These are phyloP conservation scores for Saturnispora diversa DNA, from an alignment of 805 yeast species.

Conservation along the genomic window DNA sequence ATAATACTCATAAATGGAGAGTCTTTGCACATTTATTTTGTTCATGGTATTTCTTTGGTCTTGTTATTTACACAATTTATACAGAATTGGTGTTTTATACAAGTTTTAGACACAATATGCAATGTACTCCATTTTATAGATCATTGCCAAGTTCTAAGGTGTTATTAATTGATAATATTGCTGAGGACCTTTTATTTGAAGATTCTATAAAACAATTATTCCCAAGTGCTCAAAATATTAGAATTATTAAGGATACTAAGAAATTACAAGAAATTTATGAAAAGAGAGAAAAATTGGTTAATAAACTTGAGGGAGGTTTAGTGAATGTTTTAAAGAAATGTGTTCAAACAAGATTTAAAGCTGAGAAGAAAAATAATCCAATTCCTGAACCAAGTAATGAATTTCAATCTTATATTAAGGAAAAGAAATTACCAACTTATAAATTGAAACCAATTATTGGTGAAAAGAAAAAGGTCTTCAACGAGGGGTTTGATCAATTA, in stretches of 20 bases:
- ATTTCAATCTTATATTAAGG: conserved; percentile 52
- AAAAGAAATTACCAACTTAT: conserved; percentile 79
- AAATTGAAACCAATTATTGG: conserved; percentile 65
- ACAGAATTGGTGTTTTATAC: conserved; percentile 66
- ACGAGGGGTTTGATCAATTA: conserved; percentile 58
- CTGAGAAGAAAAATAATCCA: conserved; percentile 48
- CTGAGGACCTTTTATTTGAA: conserved; percentile 35
- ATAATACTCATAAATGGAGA: conserved; percentile 55
- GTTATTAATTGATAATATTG: conserved; percentile 61
- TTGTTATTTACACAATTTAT: conserved; percentile 58
- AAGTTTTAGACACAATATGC: conserved; percentile 64
- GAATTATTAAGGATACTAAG: conserved; percentile 57
- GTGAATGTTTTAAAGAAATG: conserved; percentile 54
- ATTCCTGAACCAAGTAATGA: conserved; percentile 51
- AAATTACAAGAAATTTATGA: conserved; percentile 48
- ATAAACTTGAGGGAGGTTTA: conserved; percentile 58
- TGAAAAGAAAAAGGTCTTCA: conserved; percentile 76
- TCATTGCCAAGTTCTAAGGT: conserved; percentile 65
- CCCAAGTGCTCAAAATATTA: conserved; percentile 51
- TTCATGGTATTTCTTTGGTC: conserved; percentile 67
- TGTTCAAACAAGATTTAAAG: conserved; percentile 46
- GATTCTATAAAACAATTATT: conserved; percentile 52
- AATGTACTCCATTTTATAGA: conserved; percentile 66
- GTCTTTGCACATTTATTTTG: conserved; percentile 67
- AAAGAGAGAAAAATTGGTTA: conserved; percentile 54